Evolutionary conservation across 2,329 filamentous ascomycete genomes (phyloP), one percentile per base, ranked within the genome.

Genomic region (Arthrocladium fulminans): DNA sequence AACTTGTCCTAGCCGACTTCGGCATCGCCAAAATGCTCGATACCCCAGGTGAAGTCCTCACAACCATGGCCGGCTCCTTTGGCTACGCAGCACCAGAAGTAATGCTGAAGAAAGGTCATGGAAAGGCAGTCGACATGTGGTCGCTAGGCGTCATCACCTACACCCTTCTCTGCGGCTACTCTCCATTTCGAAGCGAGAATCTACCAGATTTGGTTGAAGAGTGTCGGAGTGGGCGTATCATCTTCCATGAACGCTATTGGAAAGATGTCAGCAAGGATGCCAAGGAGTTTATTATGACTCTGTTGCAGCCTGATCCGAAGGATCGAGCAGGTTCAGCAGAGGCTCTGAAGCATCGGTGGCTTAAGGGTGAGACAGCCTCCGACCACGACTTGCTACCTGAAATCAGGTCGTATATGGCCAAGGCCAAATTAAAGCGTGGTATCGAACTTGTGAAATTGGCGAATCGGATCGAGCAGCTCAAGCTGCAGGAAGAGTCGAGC

Each of bases 111-210:
- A 83, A 87, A 63, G 92, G 92, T 17, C 94, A 98, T 65, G 92
- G 92, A 65, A 98, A 97, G 69, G 88, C 92, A 3, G 92, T 97
- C 27, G 92, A 98, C 65, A 95, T 98, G 87, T 98, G 92, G 92
- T 97, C 92, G 2, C 78, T 98, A 69, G 92, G 92, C 54, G 92
- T 98, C 61, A 98, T 98, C 62, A 97, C 92, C 35, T 98, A 98
- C 70, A 98, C 92, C 13, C 76, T 98, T 23, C 84, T 98, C 45
- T 98, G 94, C 65, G 92, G 92, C 58, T 98, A 98, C 73, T 96
- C 90, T 38, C 92, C 92, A 17, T 98, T 98, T 79, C 83, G 92
- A 58, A 92, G 88, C 53, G 92, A 98, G 72, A 95, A 86, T 61
- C 75, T 98, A 42, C 79, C 84, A 56, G 92, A 97, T 61, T 75